Evolutionary conservation across 2,329 filamentous ascomycete genomes (phyloP).

Genomic region (Balansia obtecta): DNA sequence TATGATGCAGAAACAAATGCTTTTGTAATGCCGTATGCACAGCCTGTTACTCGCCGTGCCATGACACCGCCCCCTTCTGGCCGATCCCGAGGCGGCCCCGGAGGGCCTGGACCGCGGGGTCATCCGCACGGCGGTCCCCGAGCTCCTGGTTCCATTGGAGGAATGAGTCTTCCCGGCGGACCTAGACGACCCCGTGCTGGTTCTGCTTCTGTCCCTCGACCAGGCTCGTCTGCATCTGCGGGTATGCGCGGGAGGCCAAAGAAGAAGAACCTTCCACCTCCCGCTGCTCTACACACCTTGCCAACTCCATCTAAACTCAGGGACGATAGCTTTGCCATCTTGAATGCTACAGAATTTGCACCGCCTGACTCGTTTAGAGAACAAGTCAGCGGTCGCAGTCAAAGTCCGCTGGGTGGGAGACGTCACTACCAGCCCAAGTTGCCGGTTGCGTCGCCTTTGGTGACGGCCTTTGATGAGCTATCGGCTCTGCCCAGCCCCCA

Average conservation of each 20-base stretch:
- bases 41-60: conserved; percentile 75
- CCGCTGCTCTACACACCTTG: conserved; percentile 58
- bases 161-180: conserved; percentile 32
- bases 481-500: conserved; percentile 79
- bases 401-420: conserved; percentile 51
- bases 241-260: conserved; percentile 26
- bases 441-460: conserved; percentile 64
- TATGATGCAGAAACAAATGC: conserved; percentile 56
- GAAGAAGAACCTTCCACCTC: conserved; percentile 51
- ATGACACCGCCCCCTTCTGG: conserved; percentile 82
- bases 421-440: conserved; percentile 64
- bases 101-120: conserved; percentile 15
- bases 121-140: conserved; percentile 14
- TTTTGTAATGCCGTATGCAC: conserved; percentile 71
- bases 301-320: conserved; percentile 77
- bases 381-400: conserved; percentile 54
- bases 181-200: conserved; percentile 44
- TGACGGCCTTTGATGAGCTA: conserved; percentile 78
- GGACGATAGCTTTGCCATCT: conserved; percentile 64
- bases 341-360: conserved; percentile 69
- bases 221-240: conserved; percentile 52
- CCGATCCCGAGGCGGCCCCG: conserved; percentile 27
- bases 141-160: conserved; percentile 36
- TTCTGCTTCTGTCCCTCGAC: conserved; percentile 24
- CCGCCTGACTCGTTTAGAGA: conserved; percentile 59